Evolutionary conservation across 2,329 filamentous ascomycete genomes (phyloP), one percentile per base, ranked within the genome.

Genomic region (Fusarium musae): DNA sequence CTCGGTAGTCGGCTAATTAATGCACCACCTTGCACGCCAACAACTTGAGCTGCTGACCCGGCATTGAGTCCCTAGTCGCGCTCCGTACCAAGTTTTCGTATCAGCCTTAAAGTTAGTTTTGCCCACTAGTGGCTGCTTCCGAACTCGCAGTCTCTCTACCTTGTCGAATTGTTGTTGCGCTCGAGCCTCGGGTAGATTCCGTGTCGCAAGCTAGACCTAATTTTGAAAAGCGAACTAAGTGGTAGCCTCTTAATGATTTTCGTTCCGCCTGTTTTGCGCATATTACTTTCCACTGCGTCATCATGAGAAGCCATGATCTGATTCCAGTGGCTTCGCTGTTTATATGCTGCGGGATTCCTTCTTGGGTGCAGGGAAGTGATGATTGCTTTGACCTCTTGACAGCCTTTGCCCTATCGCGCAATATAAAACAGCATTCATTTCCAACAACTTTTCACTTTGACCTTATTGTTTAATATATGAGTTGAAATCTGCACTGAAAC

Each of bases 371-470:
- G 47, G 11, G 8, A 11, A 8, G 5, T 1, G 3, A 7, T 50
- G 4, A 9, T 1, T 19, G 30, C 30, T 50, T 4, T 19, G n/a
- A 34, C n/a, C 30, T 23, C 47, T 50, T 1, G 9, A 23, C 21
- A 23, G 5, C n/a, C 3, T 12, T 12, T 9, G 13, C 4, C 3
- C 10, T 3, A 13, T 15, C 3, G 5, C 30, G 11, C n/a, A 9
- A 34, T 50, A 50, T 34, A 34, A 19, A 50, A 19, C 2, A 21
- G 1, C 46, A 13, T 9, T 6, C 30, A 12, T 17, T 17, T 6
- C 16, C 28, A 6, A 9, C 5, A 23, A 49, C 9, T 23, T 15
- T 9, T 10, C 5, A 16, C 11, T 32, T 8, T 23, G 15, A 4
- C 11, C 44, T 16, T 21, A n/a, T 10, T 30, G 11, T 47, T 9